Evolutionary conservation across 1,139 yeast genomes (phyloP).

Genomic region (Blastobotrys ciferrii): DNA sequence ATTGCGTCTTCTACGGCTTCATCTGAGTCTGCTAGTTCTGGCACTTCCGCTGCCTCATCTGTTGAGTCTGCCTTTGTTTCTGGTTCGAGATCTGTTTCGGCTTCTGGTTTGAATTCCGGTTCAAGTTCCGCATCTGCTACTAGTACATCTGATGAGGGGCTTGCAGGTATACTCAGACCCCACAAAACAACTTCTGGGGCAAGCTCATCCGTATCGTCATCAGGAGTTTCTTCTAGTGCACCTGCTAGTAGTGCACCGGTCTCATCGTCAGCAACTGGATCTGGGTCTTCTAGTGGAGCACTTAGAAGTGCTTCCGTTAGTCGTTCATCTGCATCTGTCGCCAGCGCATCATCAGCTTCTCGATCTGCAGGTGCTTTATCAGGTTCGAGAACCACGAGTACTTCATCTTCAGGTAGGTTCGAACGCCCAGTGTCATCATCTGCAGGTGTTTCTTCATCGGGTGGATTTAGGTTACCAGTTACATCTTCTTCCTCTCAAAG

Average conservation of each 20-base stretch:
- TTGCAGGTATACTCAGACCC: conserved; percentile 10
- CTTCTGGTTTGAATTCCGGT: too few relatives aligned
- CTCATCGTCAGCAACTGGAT: conserved; percentile 1
- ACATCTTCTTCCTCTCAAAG: too few relatives aligned
- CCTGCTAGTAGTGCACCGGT: conserved; percentile 11
- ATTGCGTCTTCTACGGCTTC: background rate
- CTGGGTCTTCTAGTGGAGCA: conserved; percentile 4
- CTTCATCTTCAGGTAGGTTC: too few relatives aligned
- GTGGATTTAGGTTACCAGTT: too few relatives aligned
- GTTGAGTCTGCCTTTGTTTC: conserved; percentile 4
- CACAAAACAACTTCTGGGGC: background rate
- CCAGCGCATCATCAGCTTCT: too few relatives aligned
- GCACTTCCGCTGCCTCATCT: background rate
- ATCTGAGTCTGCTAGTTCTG: background rate
- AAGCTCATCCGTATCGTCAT: background rate
- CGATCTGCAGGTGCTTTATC: too few relatives aligned
- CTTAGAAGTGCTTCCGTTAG: too few relatives aligned
- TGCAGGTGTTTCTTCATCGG: too few relatives aligned
- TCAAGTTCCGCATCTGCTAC: conserved; percentile 7
- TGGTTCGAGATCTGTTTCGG: conserved; percentile 9
- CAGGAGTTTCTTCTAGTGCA: conserved; percentile 13
- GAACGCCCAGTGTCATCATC: too few relatives aligned
- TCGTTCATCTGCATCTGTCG: too few relatives aligned
- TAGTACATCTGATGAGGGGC: conserved; percentile 9
- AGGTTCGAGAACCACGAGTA: too few relatives aligned